Evolutionary conservation across 352 stramenopile genomes (phyloP).

Genomic region (Pythium pyrilobum): DNA sequence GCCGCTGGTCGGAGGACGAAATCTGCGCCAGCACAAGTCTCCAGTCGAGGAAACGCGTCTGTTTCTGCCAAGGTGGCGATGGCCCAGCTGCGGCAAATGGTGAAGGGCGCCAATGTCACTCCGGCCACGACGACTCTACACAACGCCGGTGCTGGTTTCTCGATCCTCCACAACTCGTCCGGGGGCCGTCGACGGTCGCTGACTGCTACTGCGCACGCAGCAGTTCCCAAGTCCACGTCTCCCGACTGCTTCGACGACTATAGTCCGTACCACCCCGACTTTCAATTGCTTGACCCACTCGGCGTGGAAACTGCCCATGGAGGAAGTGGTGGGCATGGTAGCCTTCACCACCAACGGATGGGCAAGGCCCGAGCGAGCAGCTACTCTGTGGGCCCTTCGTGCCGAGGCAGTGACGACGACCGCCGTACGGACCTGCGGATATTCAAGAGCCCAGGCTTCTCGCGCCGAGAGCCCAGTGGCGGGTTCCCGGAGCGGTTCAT

Average conservation of each 20-base stretch:
- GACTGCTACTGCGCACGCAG: neutral
- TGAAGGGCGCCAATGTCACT: constrained; percentile 5
- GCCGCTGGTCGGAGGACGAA: neutral
- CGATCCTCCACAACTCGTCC: constrained; percentile 7
- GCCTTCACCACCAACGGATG: constrained; percentile 1
- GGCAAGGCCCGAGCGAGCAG: constrained; percentile 14
- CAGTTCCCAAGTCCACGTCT: neutral
- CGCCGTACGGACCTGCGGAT: constrained; percentile 66
- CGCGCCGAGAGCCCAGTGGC: constrained; percentile 37
- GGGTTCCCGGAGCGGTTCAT: constrained; percentile 74
- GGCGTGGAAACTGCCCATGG: constrained; percentile 26
- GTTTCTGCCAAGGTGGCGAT: constrained; percentile 10
- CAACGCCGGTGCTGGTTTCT: neutral
- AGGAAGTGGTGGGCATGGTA: neutral
- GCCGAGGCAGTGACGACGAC: neutral
- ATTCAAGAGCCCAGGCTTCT: constrained; percentile 66
- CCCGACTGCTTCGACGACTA: constrained; percentile 78
- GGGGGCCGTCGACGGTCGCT: constrained; percentile 8
- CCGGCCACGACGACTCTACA: constrained; percentile 1
- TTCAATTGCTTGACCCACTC: constrained; percentile 35
- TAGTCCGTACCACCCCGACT: constrained; percentile 69
- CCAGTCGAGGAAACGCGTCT: neutral
- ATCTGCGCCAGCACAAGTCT: neutral
- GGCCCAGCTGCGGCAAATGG: constrained; percentile 14
- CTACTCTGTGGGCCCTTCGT: neutral